Evolutionary conservation across 1,284 basidiomycete genomes (phyloP).

Genomic region (Apiotrichum brassicae): DNA sequence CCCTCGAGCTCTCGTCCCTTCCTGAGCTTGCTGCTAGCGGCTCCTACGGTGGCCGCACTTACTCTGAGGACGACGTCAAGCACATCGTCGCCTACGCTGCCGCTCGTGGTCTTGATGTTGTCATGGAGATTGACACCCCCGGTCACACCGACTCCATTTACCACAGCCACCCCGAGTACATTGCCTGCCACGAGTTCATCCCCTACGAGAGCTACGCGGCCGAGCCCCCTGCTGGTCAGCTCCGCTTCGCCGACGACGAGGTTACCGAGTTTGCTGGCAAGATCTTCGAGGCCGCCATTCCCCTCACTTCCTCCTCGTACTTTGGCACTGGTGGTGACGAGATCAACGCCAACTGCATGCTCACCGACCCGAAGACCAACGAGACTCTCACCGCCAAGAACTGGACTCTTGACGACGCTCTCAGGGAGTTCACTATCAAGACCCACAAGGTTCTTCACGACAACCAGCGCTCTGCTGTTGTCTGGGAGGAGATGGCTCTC

Average conservation of each 20-base stretch:
- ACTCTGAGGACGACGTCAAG: conserved; percentile 57
- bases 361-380: conserved; percentile 57
- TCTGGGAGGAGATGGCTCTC: conserved; percentile 60
- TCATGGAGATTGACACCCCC: conserved; percentile 71
- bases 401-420: conserved; percentile 58
- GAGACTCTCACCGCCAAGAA: conserved; percentile 51
- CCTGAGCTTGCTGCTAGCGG: conserved; percentile 59
- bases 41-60: conserved; percentile 62
- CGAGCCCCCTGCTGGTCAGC: conserved; percentile 75
- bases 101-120: conserved; percentile 71
- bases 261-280: conserved; percentile 51
- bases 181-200: conserved; percentile 61
- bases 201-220: conserved; percentile 52
- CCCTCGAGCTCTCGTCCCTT: conserved; percentile 59
- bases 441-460: conserved; percentile 52
- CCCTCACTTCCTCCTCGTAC: conserved; percentile 46
- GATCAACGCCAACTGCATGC: conserved; percentile 65
- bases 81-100: conserved; percentile 66
- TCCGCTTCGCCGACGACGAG: conserved; percentile 57
- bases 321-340: conserved; percentile 81
- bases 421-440: conserved; percentile 57
- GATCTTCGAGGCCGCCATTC: conserved; percentile 46
- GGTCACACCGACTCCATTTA: conserved; percentile 59
- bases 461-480: conserved; percentile 56
- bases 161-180: conserved; percentile 60